phyloP scores from a whole-genome alignment of 2,329 filamentous ascomycete genomes.

The Ophiocordyceps camponoti-leonardi region DNA sequence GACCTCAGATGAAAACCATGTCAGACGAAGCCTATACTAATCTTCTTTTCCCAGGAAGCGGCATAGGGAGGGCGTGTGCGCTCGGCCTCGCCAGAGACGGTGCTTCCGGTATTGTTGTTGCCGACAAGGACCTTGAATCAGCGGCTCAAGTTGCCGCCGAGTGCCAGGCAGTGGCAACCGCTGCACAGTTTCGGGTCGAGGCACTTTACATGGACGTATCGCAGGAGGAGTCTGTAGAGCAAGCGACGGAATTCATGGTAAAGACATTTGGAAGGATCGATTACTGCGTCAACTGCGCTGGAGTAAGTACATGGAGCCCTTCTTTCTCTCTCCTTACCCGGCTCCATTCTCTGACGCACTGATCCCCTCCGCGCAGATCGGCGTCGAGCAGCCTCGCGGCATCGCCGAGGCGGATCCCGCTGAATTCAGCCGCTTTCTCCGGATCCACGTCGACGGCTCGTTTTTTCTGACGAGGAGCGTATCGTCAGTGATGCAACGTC shows the following conservation, averaged over 20 bases:
- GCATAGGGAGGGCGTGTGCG: constrained; percentile 2
- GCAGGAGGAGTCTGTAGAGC: constrained; percentile 3
- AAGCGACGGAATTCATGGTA: constrained; percentile 1
- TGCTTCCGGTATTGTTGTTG: constrained; percentile 3
- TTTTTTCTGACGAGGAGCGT: constrained; percentile 3
- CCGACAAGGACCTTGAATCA: constrained; percentile 3
- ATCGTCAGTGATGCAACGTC: constrained; percentile 3
- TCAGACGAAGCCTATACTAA: neutral
- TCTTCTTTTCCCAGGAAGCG: neutral
- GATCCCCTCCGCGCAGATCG: neutral
- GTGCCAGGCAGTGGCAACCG: constrained; percentile 2
- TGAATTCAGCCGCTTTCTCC: constrained; percentile 3
- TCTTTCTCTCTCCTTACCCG: neutral
- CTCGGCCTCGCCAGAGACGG: constrained; percentile 5
- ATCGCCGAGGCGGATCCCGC: constrained; percentile 3
- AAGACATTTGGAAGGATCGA: constrained; percentile 5
- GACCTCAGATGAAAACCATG: neutral
- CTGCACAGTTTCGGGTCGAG: constrained; percentile 1
- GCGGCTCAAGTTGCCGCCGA: constrained; percentile 2
- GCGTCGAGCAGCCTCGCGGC: neutral
- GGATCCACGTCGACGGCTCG: constrained; percentile 4
- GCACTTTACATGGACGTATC: constrained; percentile 3
- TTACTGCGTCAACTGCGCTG: constrained; percentile 6
- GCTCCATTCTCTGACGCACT: neutral
- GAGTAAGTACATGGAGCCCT: constrained; percentile 1